These are phyloP conservation scores for Chalaropsis thielavioides DNA, from an alignment of 2,329 filamentous ascomycete species.

Conservation along the genomic window DNA sequence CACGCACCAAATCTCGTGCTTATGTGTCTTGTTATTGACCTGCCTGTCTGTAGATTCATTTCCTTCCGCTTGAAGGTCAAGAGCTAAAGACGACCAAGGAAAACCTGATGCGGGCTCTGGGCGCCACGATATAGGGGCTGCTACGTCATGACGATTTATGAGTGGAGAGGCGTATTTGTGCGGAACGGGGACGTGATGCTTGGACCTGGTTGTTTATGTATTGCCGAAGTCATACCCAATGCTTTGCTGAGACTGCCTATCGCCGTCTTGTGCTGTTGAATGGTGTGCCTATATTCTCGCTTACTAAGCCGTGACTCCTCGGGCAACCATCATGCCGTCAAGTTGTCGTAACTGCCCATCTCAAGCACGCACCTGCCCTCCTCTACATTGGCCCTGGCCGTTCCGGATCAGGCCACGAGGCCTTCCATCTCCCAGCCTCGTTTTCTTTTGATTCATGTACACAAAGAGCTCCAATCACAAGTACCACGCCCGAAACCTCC, in stretches of 20 bases:
- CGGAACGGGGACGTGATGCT: neutral
- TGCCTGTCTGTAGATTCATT: constrained; percentile 40
- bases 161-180: constrained; percentile 23
- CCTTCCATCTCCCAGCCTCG: neutral
- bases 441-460: constrained; percentile 2
- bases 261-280: constrained; percentile 9
- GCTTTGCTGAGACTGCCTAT: neutral
- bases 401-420: neutral
- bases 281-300: constrained; percentile 15
- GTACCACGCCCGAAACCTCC: neutral
- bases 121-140: neutral
- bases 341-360: constrained; percentile 13
- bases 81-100: constrained; percentile 45
- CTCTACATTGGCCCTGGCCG: neutral
- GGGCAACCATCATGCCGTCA: neutral
- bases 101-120: constrained; percentile 37
- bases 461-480: neutral
- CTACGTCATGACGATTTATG: constrained; percentile 21
- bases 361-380: neutral
- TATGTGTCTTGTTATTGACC: constrained; percentile 19
- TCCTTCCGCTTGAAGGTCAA: constrained; percentile 46
- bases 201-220: constrained; percentile 11
- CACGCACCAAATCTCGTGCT: too few species aligned
- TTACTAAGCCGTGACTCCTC: neutral
- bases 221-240: constrained; percentile 14